Evolutionary conservation across 805 yeast genomes (phyloP).

Genomic region (Schwanniomyces polymorphus): DNA sequence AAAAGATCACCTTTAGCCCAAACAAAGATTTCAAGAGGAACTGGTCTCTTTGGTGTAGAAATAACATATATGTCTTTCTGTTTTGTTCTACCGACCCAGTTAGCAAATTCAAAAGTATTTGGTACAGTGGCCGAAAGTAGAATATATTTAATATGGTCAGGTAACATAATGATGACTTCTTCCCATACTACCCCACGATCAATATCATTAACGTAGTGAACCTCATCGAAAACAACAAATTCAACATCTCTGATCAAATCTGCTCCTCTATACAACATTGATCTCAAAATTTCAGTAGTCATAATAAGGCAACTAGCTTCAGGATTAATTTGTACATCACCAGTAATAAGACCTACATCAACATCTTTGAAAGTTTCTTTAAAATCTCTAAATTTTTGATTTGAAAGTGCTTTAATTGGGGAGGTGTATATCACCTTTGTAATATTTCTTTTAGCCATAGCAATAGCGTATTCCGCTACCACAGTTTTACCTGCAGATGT

Average conservation of each 20-base stretch:
- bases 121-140: conserved; percentile 96
- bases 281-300: conserved; percentile 95
- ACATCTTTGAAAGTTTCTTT: conserved; percentile 73
- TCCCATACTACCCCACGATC: conserved; percentile 99
- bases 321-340: conserved; percentile 96
- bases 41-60: conserved; percentile 95
- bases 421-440: conserved; percentile 96
- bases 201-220: conserved; percentile 94
- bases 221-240: conserved; percentile 96
- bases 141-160: conserved; percentile 92
- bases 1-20: conserved; percentile 78
- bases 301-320: conserved; percentile 94
- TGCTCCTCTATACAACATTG: conserved; percentile 96
- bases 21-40: conserved; percentile 82
- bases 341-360: conserved; percentile 93
- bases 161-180: conserved; percentile 96
- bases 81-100: conserved; percentile 97
- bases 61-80: conserved; percentile 95
- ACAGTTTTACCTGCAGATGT: conserved; percentile 99
- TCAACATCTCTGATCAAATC: conserved; percentile 96
- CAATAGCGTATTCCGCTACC: conserved; percentile 97
- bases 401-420: conserved; percentile 88
- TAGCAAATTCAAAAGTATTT: conserved; percentile 96
- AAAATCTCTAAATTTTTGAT: conserved; percentile 88
- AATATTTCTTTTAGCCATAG: conserved; percentile 94